Evolutionary conservation across 805 yeast species (phyloP).

Genomic region (Yamadazyma sp.): DNA sequence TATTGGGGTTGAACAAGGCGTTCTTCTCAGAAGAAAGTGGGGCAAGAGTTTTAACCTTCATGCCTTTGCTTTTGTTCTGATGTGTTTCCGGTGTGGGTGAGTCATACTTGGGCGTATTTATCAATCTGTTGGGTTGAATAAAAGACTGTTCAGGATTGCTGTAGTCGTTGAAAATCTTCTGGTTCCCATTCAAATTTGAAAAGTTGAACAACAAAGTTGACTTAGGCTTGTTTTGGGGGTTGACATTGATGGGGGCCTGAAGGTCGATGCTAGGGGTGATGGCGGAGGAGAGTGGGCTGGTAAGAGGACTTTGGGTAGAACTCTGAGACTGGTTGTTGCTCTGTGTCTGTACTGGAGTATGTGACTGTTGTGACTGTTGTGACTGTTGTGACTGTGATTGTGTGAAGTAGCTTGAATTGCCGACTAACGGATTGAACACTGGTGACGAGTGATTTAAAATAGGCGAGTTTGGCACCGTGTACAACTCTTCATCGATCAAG

Average conservation of each 20-base stretch:
- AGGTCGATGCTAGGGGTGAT: background rate
- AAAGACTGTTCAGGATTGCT: slow-evolving; percentile 16
- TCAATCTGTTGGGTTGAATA: slow-evolving; percentile 15
- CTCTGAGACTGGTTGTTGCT: no score
- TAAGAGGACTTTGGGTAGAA: no score
- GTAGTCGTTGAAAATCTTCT: slow-evolving; percentile 18
- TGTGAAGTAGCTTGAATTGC: slow-evolving; percentile 10
- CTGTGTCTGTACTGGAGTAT: no score
- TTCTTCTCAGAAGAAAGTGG: slow-evolving; percentile 30
- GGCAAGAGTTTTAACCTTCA: slow-evolving; percentile 27
- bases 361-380: no score
- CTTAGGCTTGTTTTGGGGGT: no score
- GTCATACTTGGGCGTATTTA: no score
- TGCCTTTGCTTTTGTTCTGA: slow-evolving; percentile 6
- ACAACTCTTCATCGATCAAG: slow-evolving; percentile 60
- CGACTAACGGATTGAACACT: slow-evolving; percentile 10
- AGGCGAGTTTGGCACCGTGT: slow-evolving; percentile 36
- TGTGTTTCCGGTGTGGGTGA: slow-evolving; percentile 1
- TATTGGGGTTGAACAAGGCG: slow-evolving; percentile 40
- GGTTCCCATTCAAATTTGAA: slow-evolving; percentile 1
- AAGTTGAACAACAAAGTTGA: background rate
- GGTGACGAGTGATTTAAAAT: slow-evolving; percentile 15
- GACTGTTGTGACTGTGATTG: background rate
- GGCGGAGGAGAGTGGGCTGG: no score
- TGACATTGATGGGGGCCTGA: background rate